Conservation (phyloP, 805 yeast genomes). For the Candida tallmaniae region DNA sequence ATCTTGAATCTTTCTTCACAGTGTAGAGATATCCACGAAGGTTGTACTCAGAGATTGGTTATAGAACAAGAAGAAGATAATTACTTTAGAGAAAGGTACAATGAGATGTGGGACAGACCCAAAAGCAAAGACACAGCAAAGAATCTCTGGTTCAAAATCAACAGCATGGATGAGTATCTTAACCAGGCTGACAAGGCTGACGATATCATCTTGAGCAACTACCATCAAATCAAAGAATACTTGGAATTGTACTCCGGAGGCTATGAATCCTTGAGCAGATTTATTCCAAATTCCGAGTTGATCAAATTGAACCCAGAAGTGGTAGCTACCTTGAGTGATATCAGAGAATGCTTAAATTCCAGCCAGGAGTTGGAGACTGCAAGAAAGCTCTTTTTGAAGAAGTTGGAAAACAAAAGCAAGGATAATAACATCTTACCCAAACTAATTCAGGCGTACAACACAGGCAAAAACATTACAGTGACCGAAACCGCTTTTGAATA, state of each 20-base stretch:
- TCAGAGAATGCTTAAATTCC: constrained; percentile 31
- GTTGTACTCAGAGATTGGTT: constrained; percentile 41
- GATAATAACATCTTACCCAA: constrained; percentile 49
- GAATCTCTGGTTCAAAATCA: constrained; percentile 35
- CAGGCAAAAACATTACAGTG: constrained; percentile 5
- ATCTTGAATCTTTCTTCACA: constrained; percentile 40
- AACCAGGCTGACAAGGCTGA: constrained; percentile 63
- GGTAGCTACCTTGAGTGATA: constrained; percentile 24
- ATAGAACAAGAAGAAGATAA: constrained; percentile 56
- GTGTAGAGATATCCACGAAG: constrained; percentile 39
- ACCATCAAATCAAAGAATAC: constrained; percentile 43
- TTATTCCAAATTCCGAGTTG: constrained; percentile 39
- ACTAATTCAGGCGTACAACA: constrained; percentile 45
- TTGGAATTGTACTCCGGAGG: constrained; percentile 44
- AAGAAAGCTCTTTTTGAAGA: constrained; percentile 37
- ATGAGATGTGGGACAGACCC: constrained; percentile 45
- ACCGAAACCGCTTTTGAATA: constrained; percentile 28
- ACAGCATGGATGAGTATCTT: constrained; percentile 45
- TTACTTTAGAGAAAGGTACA: constrained; percentile 33
- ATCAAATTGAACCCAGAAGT: constrained; percentile 29
- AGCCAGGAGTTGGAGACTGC: constrained; percentile 26
- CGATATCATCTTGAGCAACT: constrained; percentile 42
- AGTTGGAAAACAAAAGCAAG: constrained; percentile 41
- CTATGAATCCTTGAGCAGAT: constrained; percentile 22
- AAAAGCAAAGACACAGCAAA: constrained; percentile 43